phyloP scores from a whole-genome alignment of 495 filamentous ascomycete species.

The Thozetella sp. region DNA sequence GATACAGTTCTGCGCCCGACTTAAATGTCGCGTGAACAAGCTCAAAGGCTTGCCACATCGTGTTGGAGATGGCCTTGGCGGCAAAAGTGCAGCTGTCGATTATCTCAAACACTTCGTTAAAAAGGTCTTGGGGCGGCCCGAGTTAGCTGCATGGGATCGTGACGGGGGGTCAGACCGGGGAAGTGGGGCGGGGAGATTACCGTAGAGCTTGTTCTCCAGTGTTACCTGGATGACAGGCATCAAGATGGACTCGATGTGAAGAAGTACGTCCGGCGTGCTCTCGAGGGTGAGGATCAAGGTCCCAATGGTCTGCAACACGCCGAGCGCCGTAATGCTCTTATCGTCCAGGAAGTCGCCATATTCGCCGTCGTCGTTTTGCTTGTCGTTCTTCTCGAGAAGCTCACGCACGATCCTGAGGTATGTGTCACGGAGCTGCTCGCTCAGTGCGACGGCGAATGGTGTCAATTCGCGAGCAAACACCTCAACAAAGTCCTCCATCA shows the following conservation, averaged over 20 bases:
- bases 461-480: slow-evolving; percentile 95
- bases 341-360: slow-evolving; percentile 94
- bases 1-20: slow-evolving; percentile 91
- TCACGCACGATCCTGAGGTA: slow-evolving; percentile 94
- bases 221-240: slow-evolving; percentile 97
- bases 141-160: neutral
- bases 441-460: slow-evolving; percentile 96
- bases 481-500: slow-evolving; percentile 99
- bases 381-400: slow-evolving; percentile 80
- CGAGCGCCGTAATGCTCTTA: slow-evolving; percentile 96
- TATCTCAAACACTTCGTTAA: slow-evolving; percentile 98
- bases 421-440: slow-evolving; percentile 94
- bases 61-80: slow-evolving; percentile 89
- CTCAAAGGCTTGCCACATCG: slow-evolving; percentile 98
- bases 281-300: slow-evolving; percentile 96
- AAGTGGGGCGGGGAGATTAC: slow-evolving; percentile 27
- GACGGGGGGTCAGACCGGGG: neutral
- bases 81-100: slow-evolving; percentile 99
- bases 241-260: slow-evolving; percentile 91
- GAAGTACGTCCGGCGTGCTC: slow-evolving; percentile 90
- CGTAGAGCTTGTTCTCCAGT: slow-evolving; percentile 94
- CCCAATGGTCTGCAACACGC: slow-evolving; percentile 96
- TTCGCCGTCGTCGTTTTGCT: slow-evolving; percentile 69
- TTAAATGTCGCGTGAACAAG: slow-evolving; percentile 97
- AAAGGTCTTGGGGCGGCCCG: slow-evolving; percentile 61